A percentile compares a stretch with the other conserved stretches of the same genome.
Evolutionary conservation across 2,329 filamentous ascomycete genomes (phyloP).

Genomic region (Huntiella omanensis): DNA sequence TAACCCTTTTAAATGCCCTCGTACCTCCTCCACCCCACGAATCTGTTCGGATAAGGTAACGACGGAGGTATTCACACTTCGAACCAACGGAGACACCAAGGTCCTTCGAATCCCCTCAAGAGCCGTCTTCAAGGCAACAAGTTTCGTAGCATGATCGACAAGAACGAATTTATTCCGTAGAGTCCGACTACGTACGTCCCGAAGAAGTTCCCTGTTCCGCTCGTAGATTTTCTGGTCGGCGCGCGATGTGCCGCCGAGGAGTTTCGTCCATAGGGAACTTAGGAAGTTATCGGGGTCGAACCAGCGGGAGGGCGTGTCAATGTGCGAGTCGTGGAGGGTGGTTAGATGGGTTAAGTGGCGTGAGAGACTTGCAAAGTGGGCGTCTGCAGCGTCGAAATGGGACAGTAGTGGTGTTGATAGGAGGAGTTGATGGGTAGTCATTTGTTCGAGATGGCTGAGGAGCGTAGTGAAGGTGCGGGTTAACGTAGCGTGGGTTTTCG

Average conservation of each 20-base stretch:
- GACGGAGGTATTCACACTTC: slow-evolving; percentile 33
- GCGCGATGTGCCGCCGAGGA: slow-evolving; percentile 48
- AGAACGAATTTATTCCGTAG: slow-evolving; percentile 75
- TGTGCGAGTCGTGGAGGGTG: slow-evolving; percentile 16
- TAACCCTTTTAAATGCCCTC: slow-evolving; percentile 56
- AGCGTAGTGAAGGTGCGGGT: slow-evolving; percentile 82
- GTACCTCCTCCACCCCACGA: slow-evolving; percentile 59
- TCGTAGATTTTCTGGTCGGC: slow-evolving; percentile 67
- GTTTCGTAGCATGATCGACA: slow-evolving; percentile 67
- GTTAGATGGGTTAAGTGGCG: too few relatives aligned
- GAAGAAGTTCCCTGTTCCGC: slow-evolving; percentile 66
- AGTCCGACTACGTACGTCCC: slow-evolving; percentile 62
- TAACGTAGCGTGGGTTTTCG: slow-evolving; percentile 62
- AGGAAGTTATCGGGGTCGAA: slow-evolving; percentile 62
- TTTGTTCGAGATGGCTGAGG: slow-evolving; percentile 69
- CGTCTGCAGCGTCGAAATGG: slow-evolving; percentile 82
- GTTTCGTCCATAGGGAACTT: slow-evolving; percentile 65
- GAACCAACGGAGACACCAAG: slow-evolving; percentile 66
- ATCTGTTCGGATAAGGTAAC: slow-evolving; percentile 74
- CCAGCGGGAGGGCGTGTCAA: slow-evolving; percentile 69
- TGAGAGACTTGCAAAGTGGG: slow-evolving; percentile 64
- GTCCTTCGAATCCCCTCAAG: slow-evolving; percentile 71
- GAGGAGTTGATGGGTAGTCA: slow-evolving; percentile 66
- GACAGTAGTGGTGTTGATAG: slow-evolving; percentile 65
- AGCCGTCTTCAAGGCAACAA: slow-evolving; percentile 69